Percentiles rank a stretch among this genome's conserved stretches.
Evolutionary conservation across 2,329 filamentous ascomycete genomes (phyloP).

Genomic region (Fusarium oligoseptatum): DNA sequence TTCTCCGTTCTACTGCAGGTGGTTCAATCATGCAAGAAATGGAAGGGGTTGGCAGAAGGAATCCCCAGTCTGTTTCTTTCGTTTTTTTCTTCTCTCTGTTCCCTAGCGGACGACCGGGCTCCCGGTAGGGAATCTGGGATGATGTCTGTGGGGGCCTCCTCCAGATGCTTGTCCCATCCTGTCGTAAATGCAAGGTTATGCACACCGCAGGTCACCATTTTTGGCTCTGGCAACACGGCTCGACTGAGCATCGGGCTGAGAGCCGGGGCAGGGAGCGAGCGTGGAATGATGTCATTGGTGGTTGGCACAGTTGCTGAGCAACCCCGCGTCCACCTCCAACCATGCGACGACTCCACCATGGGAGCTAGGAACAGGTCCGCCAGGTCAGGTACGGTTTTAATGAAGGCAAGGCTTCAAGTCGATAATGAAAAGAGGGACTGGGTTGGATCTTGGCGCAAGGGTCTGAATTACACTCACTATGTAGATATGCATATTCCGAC

Average conservation of each 20-base stretch:
- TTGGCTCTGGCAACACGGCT: conserved; percentile 33
- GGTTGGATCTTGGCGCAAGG: background rate
- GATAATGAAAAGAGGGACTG: background rate
- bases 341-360: conserved; percentile 12
- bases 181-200: conserved; percentile 37
- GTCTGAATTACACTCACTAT: conserved; percentile 5
- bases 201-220: conserved; percentile 22
- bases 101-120: conserved; percentile 31
- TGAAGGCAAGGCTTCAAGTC: background rate
- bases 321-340: conserved; percentile 33
- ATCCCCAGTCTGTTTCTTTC: conserved; percentile 11
- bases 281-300: conserved; percentile 48
- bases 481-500: conserved; percentile 8
- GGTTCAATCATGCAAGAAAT: conserved; percentile 25
- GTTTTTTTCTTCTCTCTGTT: conserved; percentile 20
- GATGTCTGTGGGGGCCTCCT: conserved; percentile 38
- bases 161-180: conserved; percentile 24
- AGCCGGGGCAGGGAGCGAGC: conserved; percentile 12
- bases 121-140: conserved; percentile 33
- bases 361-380: conserved; percentile 3
- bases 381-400: background rate
- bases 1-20: conserved; percentile 30
- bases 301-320: conserved; percentile 48
- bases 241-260: conserved; percentile 19
- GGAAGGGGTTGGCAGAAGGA: conserved; percentile 9